These are phyloP conservation scores for Eucalyptus camaldulensis DNA, from an alignment of 345 rosid species.

Conservation along the genomic window DNA sequence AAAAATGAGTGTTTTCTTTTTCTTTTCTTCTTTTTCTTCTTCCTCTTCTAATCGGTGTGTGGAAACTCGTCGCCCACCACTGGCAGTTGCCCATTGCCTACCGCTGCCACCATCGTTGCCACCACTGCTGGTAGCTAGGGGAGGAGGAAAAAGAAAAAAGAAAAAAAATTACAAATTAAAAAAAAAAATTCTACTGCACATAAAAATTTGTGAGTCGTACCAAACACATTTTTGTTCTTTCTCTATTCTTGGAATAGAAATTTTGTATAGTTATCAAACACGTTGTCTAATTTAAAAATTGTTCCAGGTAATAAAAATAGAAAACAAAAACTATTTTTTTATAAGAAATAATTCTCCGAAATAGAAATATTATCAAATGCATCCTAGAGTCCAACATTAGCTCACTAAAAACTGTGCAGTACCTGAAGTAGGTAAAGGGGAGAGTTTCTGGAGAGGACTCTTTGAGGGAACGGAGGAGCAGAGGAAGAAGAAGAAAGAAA, in stretches of 20 bases:
- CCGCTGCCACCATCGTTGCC: accelerated
- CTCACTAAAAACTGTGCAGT: neutral
- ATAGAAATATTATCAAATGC: no score
- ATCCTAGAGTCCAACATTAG: neutral
- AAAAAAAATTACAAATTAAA: no score
- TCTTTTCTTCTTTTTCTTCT: no score
- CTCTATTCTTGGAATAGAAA: accelerated
- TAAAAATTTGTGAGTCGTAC: no score
- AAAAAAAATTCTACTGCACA: accelerated
- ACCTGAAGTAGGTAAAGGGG: constrained; percentile 27
- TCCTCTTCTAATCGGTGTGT: accelerated
- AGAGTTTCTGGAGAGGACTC: constrained; percentile 32
- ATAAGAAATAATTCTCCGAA: no score
- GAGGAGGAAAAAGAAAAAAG: no score
- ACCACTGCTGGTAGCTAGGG: accelerated
- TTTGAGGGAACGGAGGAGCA: constrained; percentile 41
- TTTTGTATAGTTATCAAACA: accelerated
- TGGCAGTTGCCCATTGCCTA: accelerated
- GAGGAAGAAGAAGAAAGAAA: constrained; percentile 26
- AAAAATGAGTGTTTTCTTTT: no score
- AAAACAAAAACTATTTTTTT: no score
- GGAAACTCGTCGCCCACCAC: accelerated
- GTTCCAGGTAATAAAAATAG: accelerated
- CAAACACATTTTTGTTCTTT: no score
- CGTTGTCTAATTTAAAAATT: no score